Conservation (phyloP, 2,329 filamentous ascomycete species). For the Pyrenophora seminiperda region DNA sequence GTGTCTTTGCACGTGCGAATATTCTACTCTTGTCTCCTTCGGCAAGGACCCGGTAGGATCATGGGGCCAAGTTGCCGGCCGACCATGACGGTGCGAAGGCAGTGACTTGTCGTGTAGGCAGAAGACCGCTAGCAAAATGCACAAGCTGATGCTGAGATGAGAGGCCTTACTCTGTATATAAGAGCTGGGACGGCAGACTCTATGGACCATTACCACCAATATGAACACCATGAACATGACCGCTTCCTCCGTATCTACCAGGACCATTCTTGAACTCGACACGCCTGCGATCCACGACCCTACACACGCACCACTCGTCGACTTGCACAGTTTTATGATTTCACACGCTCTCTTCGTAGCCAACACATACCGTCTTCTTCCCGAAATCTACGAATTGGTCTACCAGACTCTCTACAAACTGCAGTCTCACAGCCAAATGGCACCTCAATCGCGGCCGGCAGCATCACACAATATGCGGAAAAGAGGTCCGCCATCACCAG, state of each 20-base stretch:
- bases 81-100: slow-evolving; percentile 14
- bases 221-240: slow-evolving; percentile 5
- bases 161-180: slow-evolving; percentile 16
- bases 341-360: not conserved
- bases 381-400: not conserved
- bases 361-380: not conserved
- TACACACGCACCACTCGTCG: slow-evolving; percentile 2
- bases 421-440: not conserved
- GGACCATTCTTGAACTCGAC: not conserved
- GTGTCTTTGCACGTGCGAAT: slow-evolving; percentile 7
- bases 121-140: slow-evolving; percentile 4
- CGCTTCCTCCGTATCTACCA: not conserved
- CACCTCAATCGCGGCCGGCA: not conserved
- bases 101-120: slow-evolving; percentile 10
- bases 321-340: not conserved
- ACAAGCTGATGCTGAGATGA: slow-evolving; percentile 14
- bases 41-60: slow-evolving; percentile 8
- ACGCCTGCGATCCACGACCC: not conserved
- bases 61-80: slow-evolving; percentile 19
- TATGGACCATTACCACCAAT: not conserved
- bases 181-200: slow-evolving; percentile 5
- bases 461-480: not conserved
- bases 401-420: slow-evolving; percentile 2
- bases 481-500: slow-evolving; percentile 18
- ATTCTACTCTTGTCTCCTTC: slow-evolving; percentile 14